Base-by-base conservation (phyloP, 202 grass and related monocot genomes). In the Zoysia matrella region DNA sequence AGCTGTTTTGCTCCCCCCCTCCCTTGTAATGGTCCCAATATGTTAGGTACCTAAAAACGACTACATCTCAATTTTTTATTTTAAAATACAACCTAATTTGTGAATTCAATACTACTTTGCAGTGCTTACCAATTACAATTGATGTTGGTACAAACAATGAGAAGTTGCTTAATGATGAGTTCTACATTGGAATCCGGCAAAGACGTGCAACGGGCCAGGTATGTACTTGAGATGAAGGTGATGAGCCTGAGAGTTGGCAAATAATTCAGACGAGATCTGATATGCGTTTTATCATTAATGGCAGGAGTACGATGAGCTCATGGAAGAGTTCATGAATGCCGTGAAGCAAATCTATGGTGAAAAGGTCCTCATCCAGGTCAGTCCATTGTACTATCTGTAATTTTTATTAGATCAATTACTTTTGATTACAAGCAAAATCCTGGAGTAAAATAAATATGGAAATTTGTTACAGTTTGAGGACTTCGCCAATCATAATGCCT, bases 401-500 rank as follows among this genome's bases (percentile, higher is more conserved):
- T 76, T 52, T 76, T 67, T 64, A 22, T 61, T 60, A 8, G 67
- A 67, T 58, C 13, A 55, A 18, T 18, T 58, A 18, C 15, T 42
- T 78, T 84, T 67, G 47, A 48, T 53, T 40, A 75, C 57, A 82
- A 75, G 40, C 45, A 64, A 71, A 62, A 7, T 82, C 30, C 30
- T 36, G 30, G 30, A 36, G 30, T 36, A 36, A 36, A 36, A 36
- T 36, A 72, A 86, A 12, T 16, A 16, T 75, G 30, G 2, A 60
- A 60, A 53, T 81, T 75, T 90, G n/a, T 85, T 68, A 47, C 81
- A 99, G 96, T 99, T 99, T 90, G 96, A 99, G 88, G 96, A 99
- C 81, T 99, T 99, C 1, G 96, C 96, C 45, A 99, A 99, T 82
- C 96, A 99, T 79, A 99, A 99, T 84, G 96, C 96, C 11, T 99